A percentile compares a stretch with the other conserved stretches of the same genome.
Conservation (phyloP, 2,329 filamentous ascomycete genomes). For the Zymoseptoria pseudotritici region DNA sequence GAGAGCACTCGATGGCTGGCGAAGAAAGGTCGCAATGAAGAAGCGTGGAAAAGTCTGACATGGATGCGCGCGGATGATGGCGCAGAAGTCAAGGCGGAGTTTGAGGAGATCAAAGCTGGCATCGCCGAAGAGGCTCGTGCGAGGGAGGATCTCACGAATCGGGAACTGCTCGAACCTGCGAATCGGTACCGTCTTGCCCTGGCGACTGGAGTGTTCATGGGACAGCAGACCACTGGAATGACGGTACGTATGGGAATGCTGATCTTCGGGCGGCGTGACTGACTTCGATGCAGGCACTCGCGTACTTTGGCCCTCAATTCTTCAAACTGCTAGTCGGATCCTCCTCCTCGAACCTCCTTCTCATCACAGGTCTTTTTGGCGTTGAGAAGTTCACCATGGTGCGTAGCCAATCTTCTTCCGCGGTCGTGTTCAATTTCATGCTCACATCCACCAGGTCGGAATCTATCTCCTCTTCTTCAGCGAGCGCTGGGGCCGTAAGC, state of each 20-base stretch:
- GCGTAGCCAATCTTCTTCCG: too few species aligned
- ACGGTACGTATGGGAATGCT: not conserved
- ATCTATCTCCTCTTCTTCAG: slow-evolving; percentile 46
- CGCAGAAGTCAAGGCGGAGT: slow-evolving; percentile 34
- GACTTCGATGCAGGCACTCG: slow-evolving; percentile 41
- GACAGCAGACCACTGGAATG: slow-evolving; percentile 46
- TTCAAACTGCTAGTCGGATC: slow-evolving; percentile 45
- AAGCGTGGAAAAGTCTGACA: slow-evolving; percentile 42
- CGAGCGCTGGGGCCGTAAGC: slow-evolving; percentile 39
- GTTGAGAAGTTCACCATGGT: slow-evolving; percentile 44
- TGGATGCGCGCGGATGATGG: slow-evolving; percentile 46
- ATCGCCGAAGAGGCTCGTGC: slow-evolving; percentile 41
- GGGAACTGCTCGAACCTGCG: slow-evolving; percentile 39
- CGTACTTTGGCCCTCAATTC: slow-evolving; percentile 50
- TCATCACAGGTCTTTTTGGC: slow-evolving; percentile 49
- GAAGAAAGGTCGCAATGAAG: slow-evolving; percentile 37
- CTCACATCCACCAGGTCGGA: slow-evolving; percentile 27
- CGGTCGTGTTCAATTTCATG: too few species aligned
- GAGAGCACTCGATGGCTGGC: slow-evolving; percentile 48
- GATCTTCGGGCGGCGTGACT: not conserved
- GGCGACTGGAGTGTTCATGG: slow-evolving; percentile 44
- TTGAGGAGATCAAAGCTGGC: slow-evolving; percentile 44
- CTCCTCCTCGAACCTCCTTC: slow-evolving; percentile 39
- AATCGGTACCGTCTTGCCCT: slow-evolving; percentile 41
- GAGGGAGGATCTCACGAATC: slow-evolving; percentile 26